These are phyloP conservation scores for Euphorbia lathyris DNA, from an alignment of 345 rosid genomes.

Conservation along the genomic window DNA sequence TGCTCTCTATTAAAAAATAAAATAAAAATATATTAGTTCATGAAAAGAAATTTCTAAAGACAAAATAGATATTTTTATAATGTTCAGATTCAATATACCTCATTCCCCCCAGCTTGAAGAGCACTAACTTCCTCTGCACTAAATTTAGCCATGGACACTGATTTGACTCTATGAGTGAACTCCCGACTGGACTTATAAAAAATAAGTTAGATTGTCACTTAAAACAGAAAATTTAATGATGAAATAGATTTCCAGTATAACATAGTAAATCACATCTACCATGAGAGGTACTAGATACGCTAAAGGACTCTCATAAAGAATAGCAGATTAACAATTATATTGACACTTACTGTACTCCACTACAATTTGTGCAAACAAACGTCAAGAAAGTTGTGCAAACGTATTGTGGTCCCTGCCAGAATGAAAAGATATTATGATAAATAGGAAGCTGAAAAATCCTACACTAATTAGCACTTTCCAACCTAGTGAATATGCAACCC, in stretches of 20 bases:
- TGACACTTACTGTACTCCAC: constrained; percentile 75
- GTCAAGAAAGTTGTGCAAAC: constrained; percentile 88
- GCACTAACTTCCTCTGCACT: constrained; percentile 70
- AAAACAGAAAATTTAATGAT: not conserved
- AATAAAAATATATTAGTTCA: not conserved
- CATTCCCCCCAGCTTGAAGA: constrained; percentile 82
- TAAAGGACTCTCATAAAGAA: not conserved
- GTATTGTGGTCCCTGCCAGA: constrained; percentile 87
- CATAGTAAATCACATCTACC: not conserved
- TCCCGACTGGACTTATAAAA: constrained; percentile 54
- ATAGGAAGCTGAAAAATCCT: not conserved
- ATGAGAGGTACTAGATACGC: not conserved
- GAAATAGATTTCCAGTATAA: not conserved
- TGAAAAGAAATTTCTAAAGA: not conserved
- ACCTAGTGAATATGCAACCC: not conserved
- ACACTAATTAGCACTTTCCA: not conserved
- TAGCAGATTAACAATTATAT: not conserved
- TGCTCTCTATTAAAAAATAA: constrained; percentile 53
- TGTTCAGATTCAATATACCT: constrained; percentile 37
- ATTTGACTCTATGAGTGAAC: constrained; percentile 87
- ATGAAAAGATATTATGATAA: constrained; percentile 3
- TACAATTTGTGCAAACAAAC: constrained; percentile 81
- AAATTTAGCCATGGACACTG: constrained; percentile 90
- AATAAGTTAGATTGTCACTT: not conserved
- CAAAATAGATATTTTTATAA: not conserved